Conservation (phyloP, 345 rosid genomes). For the Carallia brachiata region DNA sequence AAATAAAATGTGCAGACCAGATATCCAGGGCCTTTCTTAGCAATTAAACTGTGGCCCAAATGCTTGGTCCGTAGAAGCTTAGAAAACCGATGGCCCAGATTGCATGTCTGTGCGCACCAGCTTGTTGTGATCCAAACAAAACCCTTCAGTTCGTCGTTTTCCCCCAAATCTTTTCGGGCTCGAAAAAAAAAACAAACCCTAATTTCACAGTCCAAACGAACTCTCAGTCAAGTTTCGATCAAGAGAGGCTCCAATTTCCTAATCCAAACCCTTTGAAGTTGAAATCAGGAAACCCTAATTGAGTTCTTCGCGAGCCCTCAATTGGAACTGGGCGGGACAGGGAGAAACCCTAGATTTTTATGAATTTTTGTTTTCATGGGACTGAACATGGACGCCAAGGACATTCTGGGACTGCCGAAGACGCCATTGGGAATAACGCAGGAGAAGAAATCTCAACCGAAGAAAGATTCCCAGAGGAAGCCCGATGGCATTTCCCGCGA, state of each 20-base stretch:
- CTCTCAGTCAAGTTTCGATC: neutral
- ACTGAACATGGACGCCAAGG: conserved; percentile 72
- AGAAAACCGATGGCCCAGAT: neutral
- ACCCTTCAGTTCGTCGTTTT: too few species aligned
- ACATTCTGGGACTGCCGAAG: conserved; percentile 82
- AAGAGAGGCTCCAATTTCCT: conserved; percentile 3
- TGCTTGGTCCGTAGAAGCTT: too few species aligned
- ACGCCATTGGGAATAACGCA: conserved; percentile 55
- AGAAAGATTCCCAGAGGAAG: conserved; percentile 84
- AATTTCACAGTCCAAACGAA: neutral
- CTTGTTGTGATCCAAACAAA: conserved; percentile 1
- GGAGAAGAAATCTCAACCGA: conserved; percentile 88
- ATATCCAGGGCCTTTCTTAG: too few species aligned
- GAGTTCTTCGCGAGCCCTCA: neutral
- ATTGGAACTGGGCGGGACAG: too few species aligned
- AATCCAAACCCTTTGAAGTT: neutral
- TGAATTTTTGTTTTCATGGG: neutral
- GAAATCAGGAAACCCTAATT: neutral
- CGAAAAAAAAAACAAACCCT: neutral
- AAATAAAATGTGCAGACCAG: too few species aligned
- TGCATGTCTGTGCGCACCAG: neutral
- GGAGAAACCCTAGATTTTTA: neutral
- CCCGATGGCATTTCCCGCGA: conserved; percentile 98
- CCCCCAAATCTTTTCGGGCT: conserved; percentile 17
- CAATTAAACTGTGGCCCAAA: too few species aligned